These are phyloP conservation scores for Hypoxylon sp. DNA, from an alignment of 2,329 filamentous ascomycete genomes.

Conservation along the genomic window DNA sequence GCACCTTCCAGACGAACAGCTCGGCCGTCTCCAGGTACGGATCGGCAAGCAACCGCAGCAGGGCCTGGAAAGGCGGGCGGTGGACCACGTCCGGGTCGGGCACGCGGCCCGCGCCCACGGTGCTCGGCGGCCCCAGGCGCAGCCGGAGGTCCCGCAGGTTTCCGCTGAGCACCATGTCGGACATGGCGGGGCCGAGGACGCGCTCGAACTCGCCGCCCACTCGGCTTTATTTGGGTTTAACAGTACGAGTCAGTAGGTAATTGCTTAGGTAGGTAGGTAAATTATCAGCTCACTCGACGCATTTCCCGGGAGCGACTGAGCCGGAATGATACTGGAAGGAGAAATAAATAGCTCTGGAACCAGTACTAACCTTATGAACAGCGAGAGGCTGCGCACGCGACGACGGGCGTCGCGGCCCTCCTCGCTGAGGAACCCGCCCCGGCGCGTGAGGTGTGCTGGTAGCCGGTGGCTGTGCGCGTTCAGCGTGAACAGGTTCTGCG, in stretches of 20 bases:
- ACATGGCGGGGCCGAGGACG: slow-evolving; percentile 40
- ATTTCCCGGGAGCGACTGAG: no score
- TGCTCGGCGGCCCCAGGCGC: slow-evolving; percentile 38
- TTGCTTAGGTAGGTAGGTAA: no score
- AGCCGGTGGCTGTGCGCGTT: slow-evolving; percentile 43
- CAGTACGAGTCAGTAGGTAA: no score
- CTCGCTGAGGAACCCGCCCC: slow-evolving; percentile 44
- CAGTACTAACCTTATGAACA: slow-evolving; percentile 44
- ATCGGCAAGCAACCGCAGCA: slow-evolving; percentile 55
- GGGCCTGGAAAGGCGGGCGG: slow-evolving; percentile 45
- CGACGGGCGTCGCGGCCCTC: slow-evolving; percentile 42
- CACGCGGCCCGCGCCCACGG: slow-evolving; percentile 18
- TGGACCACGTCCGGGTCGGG: slow-evolving; percentile 36
- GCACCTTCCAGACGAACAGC: slow-evolving; percentile 49
- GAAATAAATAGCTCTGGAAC: no score
- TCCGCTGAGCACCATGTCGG: slow-evolving; percentile 46
- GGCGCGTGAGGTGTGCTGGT: slow-evolving; percentile 39
- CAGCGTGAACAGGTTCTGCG: slow-evolving; percentile 43
- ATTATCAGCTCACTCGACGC: no score
- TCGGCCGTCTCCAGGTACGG: slow-evolving; percentile 54
- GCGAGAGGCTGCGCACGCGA: slow-evolving; percentile 40
- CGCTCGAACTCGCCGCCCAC: slow-evolving; percentile 46
- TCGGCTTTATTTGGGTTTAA: no score
- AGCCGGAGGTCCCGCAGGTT: slow-evolving; percentile 40
- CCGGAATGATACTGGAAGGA: no score